Percentiles rank a stretch among this genome's conserved stretches.
These are phyloP conservation scores for Phytophthora multivora DNA, from an alignment of 352 stramenopile genomes.

Conservation along the genomic window DNA sequence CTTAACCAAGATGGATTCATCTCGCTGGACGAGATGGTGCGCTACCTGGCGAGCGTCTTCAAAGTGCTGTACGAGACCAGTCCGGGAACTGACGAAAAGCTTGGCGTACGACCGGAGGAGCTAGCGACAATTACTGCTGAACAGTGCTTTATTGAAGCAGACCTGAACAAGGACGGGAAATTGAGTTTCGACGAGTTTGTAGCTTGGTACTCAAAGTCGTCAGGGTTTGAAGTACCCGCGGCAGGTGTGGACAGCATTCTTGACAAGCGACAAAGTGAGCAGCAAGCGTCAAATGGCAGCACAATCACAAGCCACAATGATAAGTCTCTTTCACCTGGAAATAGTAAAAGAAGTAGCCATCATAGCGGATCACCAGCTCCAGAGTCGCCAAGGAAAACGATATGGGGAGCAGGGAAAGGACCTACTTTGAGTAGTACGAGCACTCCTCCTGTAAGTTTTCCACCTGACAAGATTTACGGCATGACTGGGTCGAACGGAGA, in stretches of 20 bases:
- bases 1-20: conserved; percentile 88
- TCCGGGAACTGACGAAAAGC: conserved; percentile 52
- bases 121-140: conserved; percentile 80
- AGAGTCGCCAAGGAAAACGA: conserved; percentile 35
- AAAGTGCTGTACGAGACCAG: conserved; percentile 88
- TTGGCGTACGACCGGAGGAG: conserved; percentile 72
- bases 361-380: conserved; percentile 22
- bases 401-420: conserved; percentile 25
- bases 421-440: conserved; percentile 7
- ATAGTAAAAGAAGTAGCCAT: conserved; percentile 17
- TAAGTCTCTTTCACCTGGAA: conserved; percentile 9
- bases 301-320: conserved; percentile 16
- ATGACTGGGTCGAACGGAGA: conserved; percentile 45
- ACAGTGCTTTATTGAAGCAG: conserved; percentile 85
- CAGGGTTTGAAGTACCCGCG: conserved; percentile 46
- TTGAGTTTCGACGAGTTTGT: conserved; percentile 90
- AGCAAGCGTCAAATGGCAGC: conserved; percentile 19
- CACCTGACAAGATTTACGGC: conserved; percentile 46
- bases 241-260: conserved; percentile 39
- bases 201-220: conserved; percentile 77
- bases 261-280: conserved; percentile 15
- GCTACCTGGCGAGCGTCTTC: conserved; percentile 87
- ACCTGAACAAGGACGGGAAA: conserved; percentile 80
- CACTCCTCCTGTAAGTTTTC: conserved; percentile 36
- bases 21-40: conserved; percentile 88